phyloP scores from a whole-genome alignment of 2,329 filamentous ascomycete species.

The Diaporthe nobilis region DNA sequence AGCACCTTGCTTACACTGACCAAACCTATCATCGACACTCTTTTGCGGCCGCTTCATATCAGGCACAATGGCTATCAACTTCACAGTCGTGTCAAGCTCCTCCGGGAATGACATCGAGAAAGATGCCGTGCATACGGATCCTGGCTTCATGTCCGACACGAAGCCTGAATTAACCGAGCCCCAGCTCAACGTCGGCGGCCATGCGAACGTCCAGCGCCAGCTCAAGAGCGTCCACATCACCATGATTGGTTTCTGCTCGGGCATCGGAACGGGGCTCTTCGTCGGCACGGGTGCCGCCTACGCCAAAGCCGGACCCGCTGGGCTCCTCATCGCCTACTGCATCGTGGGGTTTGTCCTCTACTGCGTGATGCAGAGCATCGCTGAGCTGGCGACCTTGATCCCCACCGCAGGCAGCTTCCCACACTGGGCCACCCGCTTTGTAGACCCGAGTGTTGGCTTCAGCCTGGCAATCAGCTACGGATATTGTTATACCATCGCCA shows the following conservation, averaged over 20 bases:
- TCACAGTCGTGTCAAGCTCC: conserved; percentile 8
- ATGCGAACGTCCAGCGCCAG: conserved; percentile 41
- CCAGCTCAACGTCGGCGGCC: conserved; percentile 41
- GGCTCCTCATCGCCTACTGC: conserved; percentile 40
- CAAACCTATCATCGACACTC: background rate
- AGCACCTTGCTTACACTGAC: background rate
- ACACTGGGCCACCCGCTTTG: conserved; percentile 43
- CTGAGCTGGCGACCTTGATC: conserved; percentile 43
- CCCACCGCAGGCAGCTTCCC: conserved; percentile 44
- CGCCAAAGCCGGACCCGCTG: conserved; percentile 43
- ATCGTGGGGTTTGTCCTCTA: conserved; percentile 39
- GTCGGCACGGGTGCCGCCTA: conserved; percentile 42
- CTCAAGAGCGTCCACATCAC: conserved; percentile 41
- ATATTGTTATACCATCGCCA: conserved; percentile 43
- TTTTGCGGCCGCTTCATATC: background rate
- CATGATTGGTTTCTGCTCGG: conserved; percentile 44
- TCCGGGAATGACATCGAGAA: conserved; percentile 38
- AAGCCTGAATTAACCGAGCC: conserved; percentile 34
- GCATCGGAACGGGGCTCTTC: conserved; percentile 44
- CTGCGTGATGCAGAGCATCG: conserved; percentile 42
- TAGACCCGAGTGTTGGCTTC: conserved; percentile 42
- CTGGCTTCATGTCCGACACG: conserved; percentile 40
- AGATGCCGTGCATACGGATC: conserved; percentile 36
- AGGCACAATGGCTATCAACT: conserved; percentile 31
- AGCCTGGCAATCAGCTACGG: conserved; percentile 43